Percentiles rank a stretch among this genome's conserved stretches.
phyloP scores from a whole-genome alignment of 2,329 filamentous ascomycete genomes.

The Didymella keratinophila region DNA sequence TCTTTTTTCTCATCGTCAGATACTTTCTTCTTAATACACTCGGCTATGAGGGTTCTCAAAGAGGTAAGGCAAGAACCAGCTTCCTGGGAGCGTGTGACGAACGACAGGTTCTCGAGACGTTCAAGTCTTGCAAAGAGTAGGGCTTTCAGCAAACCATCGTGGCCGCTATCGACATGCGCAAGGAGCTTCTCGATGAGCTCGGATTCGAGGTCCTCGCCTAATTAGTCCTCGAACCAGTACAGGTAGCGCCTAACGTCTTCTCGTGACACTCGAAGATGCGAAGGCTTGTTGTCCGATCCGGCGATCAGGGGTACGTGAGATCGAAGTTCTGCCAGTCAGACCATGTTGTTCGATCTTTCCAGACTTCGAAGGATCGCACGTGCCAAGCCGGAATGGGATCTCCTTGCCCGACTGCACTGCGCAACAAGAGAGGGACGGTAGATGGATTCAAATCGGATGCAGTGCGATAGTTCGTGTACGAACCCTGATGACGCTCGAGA shows the following conservation, averaged over 20 bases:
- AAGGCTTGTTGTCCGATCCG: neutral
- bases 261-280: neutral
- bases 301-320: neutral
- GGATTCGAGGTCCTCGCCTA: neutral
- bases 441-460: slow-evolving; percentile 5
- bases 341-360: slow-evolving; percentile 21
- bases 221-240: slow-evolving; percentile 2
- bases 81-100: neutral
- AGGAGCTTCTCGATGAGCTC: neutral
- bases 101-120: slow-evolving; percentile 6
- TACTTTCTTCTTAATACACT: slow-evolving; percentile 1
- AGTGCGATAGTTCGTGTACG: neutral
- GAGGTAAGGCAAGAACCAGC: neutral
- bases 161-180: slow-evolving; percentile 5
- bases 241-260: neutral
- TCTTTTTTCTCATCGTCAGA: neutral
- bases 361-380: slow-evolving; percentile 20
- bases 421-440: slow-evolving; percentile 17
- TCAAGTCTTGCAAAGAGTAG: slow-evolving; percentile 11
- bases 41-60: neutral
- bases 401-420: slow-evolving; percentile 17
- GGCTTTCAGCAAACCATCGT: slow-evolving; percentile 12
- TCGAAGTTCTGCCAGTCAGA: neutral
- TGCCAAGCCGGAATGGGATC: slow-evolving; percentile 22
- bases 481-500: neutral